Evolutionary conservation across 2,329 filamentous ascomycete species (phyloP).

Genomic region (Scedosporium dehoogii): DNA sequence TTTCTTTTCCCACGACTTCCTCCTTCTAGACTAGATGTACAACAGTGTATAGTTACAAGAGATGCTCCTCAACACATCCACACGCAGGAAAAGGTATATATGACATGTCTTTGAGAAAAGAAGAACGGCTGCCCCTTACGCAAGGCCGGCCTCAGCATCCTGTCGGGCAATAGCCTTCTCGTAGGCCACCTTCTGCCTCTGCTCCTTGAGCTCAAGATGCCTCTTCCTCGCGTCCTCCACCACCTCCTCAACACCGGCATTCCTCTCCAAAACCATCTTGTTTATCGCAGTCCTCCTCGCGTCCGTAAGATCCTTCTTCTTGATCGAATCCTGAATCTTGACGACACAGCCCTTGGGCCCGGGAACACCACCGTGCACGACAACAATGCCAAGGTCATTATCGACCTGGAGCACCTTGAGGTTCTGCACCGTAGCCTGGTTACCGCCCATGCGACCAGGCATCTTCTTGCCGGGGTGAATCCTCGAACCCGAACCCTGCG

Average conservation of each 20-base stretch:
- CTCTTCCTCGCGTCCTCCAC: constrained; percentile 37
- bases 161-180: constrained; percentile 5
- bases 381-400: constrained; percentile 73
- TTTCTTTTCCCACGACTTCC: background rate
- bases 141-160: constrained; percentile 11
- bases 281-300: constrained; percentile 5
- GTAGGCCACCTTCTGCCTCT: constrained; percentile 3
- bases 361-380: constrained; percentile 77
- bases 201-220: constrained; percentile 45
- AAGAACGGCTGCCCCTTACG: constrained; percentile 3
- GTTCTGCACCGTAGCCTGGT: constrained; percentile 84
- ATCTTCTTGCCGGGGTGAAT: constrained; percentile 96
- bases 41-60: constrained; percentile 30
- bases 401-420: constrained; percentile 83
- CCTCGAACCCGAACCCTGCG: constrained; percentile 84
- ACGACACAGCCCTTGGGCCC: constrained; percentile 83
- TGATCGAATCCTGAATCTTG: constrained; percentile 80
- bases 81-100: background rate
- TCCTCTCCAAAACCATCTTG: constrained; percentile 32
- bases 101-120: background rate
- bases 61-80: constrained; percentile 8
- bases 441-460: constrained; percentile 89
- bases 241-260: constrained; percentile 33
- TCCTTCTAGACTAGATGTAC: constrained; percentile 14
- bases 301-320: constrained; percentile 49